phyloP scores from a whole-genome alignment of 176 grass and related monocot species.

The Raddia guianensis region DNA sequence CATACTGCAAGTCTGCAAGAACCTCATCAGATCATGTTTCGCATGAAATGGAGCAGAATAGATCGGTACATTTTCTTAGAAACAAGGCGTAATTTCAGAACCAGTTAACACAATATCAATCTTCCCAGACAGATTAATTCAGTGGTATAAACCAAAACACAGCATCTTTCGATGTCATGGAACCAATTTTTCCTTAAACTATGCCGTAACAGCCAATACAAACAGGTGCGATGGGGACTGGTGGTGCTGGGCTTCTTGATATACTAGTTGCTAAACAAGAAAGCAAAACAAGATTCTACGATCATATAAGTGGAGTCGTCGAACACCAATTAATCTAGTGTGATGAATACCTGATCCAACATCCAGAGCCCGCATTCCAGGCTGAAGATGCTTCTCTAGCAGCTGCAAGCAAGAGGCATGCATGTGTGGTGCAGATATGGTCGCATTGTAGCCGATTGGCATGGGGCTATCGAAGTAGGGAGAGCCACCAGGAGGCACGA shows the following conservation, averaged over 20 bases:
- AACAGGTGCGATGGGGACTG: not conserved
- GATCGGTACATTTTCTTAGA: not conserved
- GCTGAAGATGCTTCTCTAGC: conserved; percentile 67
- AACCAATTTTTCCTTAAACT: not conserved
- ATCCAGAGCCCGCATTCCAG: conserved; percentile 76
- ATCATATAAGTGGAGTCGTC: not conserved
- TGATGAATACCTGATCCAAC: conserved; percentile 68
- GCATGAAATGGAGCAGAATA: not conserved
- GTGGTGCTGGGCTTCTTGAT: not conserved
- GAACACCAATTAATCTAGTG: not conserved
- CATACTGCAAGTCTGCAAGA: not conserved
- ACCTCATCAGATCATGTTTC: not conserved
- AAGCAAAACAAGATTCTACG: not conserved
- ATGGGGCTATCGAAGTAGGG: conserved; percentile 74
- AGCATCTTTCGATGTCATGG: too few species aligned
- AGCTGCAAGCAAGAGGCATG: conserved; percentile 75
- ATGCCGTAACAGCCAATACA: not conserved
- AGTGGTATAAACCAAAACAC: too few species aligned
- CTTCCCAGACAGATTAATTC: not conserved
- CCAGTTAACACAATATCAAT: not conserved
- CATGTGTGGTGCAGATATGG: conserved; percentile 86
- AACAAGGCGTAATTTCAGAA: not conserved
- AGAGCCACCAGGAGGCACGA: conserved; percentile 52
- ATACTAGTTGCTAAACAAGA: not conserved
- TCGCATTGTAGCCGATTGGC: conserved; percentile 73